A percentile compares a stretch with the other conserved stretches of the same genome.
phyloP scores from a whole-genome alignment of 2,329 filamentous ascomycete species.

The Epichloe typhina region DNA sequence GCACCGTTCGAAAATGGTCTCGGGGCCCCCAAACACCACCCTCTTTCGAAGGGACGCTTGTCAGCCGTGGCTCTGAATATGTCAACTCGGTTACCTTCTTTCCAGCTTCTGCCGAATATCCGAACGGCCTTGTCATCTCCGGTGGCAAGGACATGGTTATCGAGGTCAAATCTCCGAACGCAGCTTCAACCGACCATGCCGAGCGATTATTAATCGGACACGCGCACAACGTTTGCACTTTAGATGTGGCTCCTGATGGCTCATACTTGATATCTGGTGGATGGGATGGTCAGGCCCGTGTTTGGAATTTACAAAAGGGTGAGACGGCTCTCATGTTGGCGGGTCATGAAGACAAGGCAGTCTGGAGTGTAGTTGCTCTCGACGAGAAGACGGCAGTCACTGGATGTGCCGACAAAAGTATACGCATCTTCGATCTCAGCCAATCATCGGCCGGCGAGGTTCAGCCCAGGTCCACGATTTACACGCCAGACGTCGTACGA shows the following conservation, averaged over 20 bases:
- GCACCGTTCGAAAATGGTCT: constrained; percentile 78
- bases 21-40: constrained; percentile 52
- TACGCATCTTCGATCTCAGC: constrained; percentile 68
- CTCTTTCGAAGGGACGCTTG: constrained; percentile 62
- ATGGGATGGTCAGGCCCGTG: constrained; percentile 79
- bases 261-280: constrained; percentile 76
- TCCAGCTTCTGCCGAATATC: constrained; percentile 51
- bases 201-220: constrained; percentile 82
- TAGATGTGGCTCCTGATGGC: constrained; percentile 64
- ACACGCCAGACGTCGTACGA: constrained; percentile 71
- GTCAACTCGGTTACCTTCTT: constrained; percentile 76
- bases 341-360: constrained; percentile 61
- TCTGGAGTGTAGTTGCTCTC: constrained; percentile 85
- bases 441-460: constrained; percentile 41
- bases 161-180: constrained; percentile 65
- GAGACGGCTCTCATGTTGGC: constrained; percentile 57
- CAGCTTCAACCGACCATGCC: constrained; percentile 58
- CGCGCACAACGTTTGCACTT: constrained; percentile 71
- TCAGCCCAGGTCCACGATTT: constrained; percentile 39
- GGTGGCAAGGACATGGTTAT: constrained; percentile 89
- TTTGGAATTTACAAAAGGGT: constrained; percentile 83
- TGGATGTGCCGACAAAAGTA: constrained; percentile 81
- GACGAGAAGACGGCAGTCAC: constrained; percentile 73
- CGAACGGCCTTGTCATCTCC: constrained; percentile 72
- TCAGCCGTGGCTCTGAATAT: constrained; percentile 70